Base-by-base conservation (phyloP, 1,284 basidiomycete species). In the Pyrrhoderma noxium region DNA sequence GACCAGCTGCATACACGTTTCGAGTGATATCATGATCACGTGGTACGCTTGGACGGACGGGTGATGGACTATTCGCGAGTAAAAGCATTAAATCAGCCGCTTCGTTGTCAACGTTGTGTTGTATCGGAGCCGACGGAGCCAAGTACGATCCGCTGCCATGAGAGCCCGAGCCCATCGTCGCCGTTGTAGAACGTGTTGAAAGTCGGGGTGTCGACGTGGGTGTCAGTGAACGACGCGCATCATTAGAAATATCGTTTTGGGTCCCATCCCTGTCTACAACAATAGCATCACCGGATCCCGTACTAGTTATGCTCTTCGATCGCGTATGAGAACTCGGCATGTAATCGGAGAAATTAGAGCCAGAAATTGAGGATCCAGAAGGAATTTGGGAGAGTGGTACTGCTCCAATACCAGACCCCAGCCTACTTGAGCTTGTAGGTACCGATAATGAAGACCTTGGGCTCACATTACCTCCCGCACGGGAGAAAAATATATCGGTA, bases 21-120 rank as follows among this genome's bases (percentile, higher is more conserved):
- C 70, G 66, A 57, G 70, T 73, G 8, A 71, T 60, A 35, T 82
- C 76, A 53, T 73, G 75, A 34, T 68, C 67, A 41, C 66, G 68
- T 36, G 68, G 73, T 7, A 65, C 63, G 21, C 69, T 67, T 14
- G 76, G 74, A 42, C 85, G 77, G n/a, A 73, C 82, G 4, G 86
- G 86, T 0, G 85, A 88, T 0, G 86, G 86, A 2, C 85, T 88
- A 5, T 86, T 88, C 38, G 87, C 86, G 45, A 89, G 75, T 65
- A 77, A 85, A 36, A 89, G 69, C 78, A 89, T 85, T 39, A 89
- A 67, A 62, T 86, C 84, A 22, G 87, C 85, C 0, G 87, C 86
- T 61, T 89, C 87, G 58, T 77, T 82, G 60, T 88, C 85, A 25
- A 74, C 74, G 18, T 76, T 31, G 45, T 49, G 74, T 25, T 70